Base-by-base conservation (phyloP, 2,329 filamentous ascomycete genomes). In the Epichloe sibirici region DNA sequence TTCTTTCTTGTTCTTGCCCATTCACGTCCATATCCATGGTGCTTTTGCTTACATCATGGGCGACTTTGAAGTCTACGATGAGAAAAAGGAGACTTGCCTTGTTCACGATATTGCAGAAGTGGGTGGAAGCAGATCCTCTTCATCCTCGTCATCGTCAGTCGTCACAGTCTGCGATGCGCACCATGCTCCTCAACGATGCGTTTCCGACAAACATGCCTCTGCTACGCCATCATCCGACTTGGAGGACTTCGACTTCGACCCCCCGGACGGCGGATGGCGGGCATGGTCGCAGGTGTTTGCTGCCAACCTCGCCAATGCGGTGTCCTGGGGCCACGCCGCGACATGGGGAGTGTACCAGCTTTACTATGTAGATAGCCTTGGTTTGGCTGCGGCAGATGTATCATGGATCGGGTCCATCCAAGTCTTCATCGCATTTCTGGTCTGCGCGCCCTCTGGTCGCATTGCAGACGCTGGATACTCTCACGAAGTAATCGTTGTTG, bases 321-420 rank as follows among this genome's bases (percentile, higher is more conserved):
- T 79, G 53, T 69, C 74, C 5, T 78, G 75, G 72, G 76, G 76
- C 50, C 74, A 72, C 50, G 69, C 72, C 3, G 65, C 71, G 5
- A 69, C 72, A 2, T 79, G 76, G 56, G 76, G 70, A 51, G 73
- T 74, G 45, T 76, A 88, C 52, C 76, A 79, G 59, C 65, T 82
- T 5, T 67, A 75, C 64, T 71, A 71, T 54, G 64, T 63, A n/a
- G 60, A 69, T 35, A 61, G 60, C 8, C 58, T 71, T n/a, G 55
- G 58, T 13, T 60, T 70, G 5, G 63, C 67, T 0, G 59, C 63
- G 13, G 62, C 68, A 5, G 64, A 70, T 49, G 61, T 70, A 9
- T 68, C 69, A 3, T 72, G 69, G 74, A 71, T 77, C 51, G 74
- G 75, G 43, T 75, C 72, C 12, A 61, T 76, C 3, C 74, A 78